Evolutionary conservation across 768 basidiomycete genomes (phyloP).

Genomic region (Boletus rubescentipes): DNA sequence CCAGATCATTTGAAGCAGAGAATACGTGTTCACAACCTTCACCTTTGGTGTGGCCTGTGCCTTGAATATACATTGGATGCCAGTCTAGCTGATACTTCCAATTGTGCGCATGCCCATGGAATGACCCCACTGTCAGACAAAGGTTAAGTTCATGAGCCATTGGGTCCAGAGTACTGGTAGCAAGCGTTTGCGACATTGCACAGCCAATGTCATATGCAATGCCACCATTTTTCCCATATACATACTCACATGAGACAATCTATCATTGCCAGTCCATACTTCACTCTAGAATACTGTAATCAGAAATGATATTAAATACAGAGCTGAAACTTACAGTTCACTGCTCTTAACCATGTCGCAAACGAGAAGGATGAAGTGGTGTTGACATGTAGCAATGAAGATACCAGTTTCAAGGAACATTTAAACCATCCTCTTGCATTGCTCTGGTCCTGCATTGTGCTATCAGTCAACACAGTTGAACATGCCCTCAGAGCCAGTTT

Average conservation of each 20-base stretch:
- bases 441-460: neutral
- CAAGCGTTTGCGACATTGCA: too few relatives aligned
- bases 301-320: too few relatives aligned
- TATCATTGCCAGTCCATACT: too few relatives aligned
- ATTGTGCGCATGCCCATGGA: constrained; percentile 7
- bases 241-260: too few relatives aligned
- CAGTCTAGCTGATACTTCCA: neutral
- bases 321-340: neutral
- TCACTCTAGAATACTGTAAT: too few relatives aligned
- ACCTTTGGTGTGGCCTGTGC: neutral
- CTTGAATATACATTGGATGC: constrained; percentile 1
- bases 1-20: neutral
- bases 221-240: constrained; percentile 3
- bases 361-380: neutral
- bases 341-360: constrained; percentile 1
- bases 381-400: neutral
- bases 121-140: neutral
- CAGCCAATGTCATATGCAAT: neutral
- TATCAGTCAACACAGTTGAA: neutral
- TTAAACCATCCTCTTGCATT: neutral
- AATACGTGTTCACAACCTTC: constrained; percentile 7
- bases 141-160: too few relatives aligned
- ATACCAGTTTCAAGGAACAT: neutral
- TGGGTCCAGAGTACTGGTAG: too few relatives aligned
- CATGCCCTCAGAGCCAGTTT: too few relatives aligned